Percentiles rank a stretch among this genome's conserved stretches.
Conservation (phyloP, 23 red algal species). For the Chondrus crispus region DNA sequence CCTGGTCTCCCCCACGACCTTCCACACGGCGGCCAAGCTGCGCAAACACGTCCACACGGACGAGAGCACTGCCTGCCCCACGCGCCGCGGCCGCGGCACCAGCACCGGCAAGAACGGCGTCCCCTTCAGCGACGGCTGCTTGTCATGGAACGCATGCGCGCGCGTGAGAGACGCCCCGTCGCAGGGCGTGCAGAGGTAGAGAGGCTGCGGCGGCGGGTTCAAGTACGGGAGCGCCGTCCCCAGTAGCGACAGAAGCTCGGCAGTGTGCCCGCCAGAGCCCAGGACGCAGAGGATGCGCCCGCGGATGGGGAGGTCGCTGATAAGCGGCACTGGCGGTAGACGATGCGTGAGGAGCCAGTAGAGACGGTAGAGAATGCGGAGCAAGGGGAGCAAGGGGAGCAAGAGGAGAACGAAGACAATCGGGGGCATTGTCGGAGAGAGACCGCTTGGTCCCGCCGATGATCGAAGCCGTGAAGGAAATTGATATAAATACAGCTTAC, state of each 20-base stretch:
- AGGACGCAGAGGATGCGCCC: slow-evolving; percentile 78
- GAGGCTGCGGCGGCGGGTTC: background rate
- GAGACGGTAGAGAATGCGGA: too few relatives aligned
- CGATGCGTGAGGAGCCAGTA: too few relatives aligned
- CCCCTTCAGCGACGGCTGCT: background rate
- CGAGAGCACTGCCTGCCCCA: slow-evolving; percentile 33
- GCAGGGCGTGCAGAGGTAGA: slow-evolving; percentile 1
- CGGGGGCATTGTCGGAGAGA: too few relatives aligned
- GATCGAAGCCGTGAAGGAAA: too few relatives aligned
- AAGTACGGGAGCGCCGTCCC: background rate
- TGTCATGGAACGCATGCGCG: background rate
- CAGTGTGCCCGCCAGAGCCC: slow-evolving; percentile 91
- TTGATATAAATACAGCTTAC: too few relatives aligned
- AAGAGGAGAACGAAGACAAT: too few relatives aligned
- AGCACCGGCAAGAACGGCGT: background rate
- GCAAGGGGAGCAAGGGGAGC: too few relatives aligned
- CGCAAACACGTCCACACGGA: slow-evolving; percentile 26
- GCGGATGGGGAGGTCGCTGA: too few relatives aligned
- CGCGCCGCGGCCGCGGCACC: slow-evolving; percentile 72
- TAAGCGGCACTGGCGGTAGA: too few relatives aligned
- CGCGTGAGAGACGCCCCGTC: slow-evolving; percentile 27
- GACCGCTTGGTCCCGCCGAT: too few relatives aligned
- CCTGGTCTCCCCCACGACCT: background rate
- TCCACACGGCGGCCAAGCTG: background rate
- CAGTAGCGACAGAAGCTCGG: slow-evolving; percentile 82